Evolutionary conservation across 306 rosid species (phyloP).

Genomic region (Quercus variabilis): DNA sequence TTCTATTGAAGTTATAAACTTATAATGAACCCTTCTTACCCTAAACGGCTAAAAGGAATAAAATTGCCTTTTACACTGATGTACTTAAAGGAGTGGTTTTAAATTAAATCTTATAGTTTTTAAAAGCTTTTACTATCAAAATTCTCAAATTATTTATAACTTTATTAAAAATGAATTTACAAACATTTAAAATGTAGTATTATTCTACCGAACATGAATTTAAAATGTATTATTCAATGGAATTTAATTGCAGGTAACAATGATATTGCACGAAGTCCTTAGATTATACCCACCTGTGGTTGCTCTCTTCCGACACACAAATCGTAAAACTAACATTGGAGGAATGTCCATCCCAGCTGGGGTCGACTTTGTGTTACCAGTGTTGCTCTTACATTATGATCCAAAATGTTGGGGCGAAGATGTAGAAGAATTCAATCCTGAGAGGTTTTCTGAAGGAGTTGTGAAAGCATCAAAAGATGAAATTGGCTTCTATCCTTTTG

Average conservation of each 20-base stretch:
- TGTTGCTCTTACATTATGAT: slow-evolving; percentile 34
- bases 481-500: slow-evolving; percentile 41
- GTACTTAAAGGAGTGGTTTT: no score
- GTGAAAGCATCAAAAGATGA: slow-evolving; percentile 31
- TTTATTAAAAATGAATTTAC: no score
- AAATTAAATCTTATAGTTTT: no score
- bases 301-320: slow-evolving; percentile 1
- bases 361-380: slow-evolving; percentile 12
- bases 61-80: slow-evolving; percentile 1
- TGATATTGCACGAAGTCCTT: slow-evolving; percentile 24
- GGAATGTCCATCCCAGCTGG: slow-evolving; percentile 36
- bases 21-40: no score
- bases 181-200: no score
- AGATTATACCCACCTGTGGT: slow-evolving; percentile 24
- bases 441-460: slow-evolving; percentile 41
- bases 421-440: slow-evolving; percentile 39
- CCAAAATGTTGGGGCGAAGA: slow-evolving; percentile 34
- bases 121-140: no score
- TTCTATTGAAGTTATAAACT: no score
- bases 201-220: no score
- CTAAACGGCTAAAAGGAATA: no score
- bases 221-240: not conserved
- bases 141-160: no score
- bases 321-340: slow-evolving; percentile 21
- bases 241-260: slow-evolving; percentile 8